Evolutionary conservation across 371 early-diverging fungal species (phyloP).

Genomic region (Syncephalis plumigaleata): DNA sequence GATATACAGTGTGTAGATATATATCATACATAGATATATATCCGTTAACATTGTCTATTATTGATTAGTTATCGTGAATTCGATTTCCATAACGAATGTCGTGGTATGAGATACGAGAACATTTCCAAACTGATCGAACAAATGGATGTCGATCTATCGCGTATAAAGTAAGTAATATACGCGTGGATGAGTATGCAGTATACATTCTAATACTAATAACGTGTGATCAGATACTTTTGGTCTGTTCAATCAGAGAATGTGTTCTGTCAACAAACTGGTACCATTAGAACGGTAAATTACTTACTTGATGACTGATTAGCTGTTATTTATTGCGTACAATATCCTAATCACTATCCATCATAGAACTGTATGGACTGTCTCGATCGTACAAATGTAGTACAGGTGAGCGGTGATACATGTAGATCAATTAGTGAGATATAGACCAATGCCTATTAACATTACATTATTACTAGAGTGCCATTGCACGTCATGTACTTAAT

Average conservation of each 20-base stretch:
- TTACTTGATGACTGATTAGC: too few relatives aligned
- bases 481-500: slow-evolving; percentile 53
- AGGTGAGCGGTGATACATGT: slow-evolving; percentile 68
- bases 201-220: too few relatives aligned
- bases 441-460: too few relatives aligned
- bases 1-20: too few relatives aligned
- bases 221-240: slow-evolving; percentile 43
- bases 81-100: slow-evolving; percentile 94
- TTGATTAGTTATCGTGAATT: slow-evolving; percentile 34
- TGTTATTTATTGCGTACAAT: too few relatives aligned
- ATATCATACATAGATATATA: slow-evolving; percentile 30
- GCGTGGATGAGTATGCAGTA: too few relatives aligned
- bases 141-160: slow-evolving; percentile 38
- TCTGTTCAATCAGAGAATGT: slow-evolving; percentile 14
- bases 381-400: slow-evolving; percentile 98
- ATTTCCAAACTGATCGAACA: slow-evolving; percentile 51
- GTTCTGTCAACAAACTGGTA: slow-evolving; percentile 4
- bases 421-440: too few relatives aligned
- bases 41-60: too few relatives aligned
- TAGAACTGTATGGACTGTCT: slow-evolving; percentile 81
- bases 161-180: neutral
- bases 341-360: too few relatives aligned
- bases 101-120: slow-evolving; percentile 54
- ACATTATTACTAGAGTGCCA: slow-evolving; percentile 12
- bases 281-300: slow-evolving; percentile 49